phyloP scores from a whole-genome alignment of 169 alveolate species.

The Eimeria praecox region DNA sequence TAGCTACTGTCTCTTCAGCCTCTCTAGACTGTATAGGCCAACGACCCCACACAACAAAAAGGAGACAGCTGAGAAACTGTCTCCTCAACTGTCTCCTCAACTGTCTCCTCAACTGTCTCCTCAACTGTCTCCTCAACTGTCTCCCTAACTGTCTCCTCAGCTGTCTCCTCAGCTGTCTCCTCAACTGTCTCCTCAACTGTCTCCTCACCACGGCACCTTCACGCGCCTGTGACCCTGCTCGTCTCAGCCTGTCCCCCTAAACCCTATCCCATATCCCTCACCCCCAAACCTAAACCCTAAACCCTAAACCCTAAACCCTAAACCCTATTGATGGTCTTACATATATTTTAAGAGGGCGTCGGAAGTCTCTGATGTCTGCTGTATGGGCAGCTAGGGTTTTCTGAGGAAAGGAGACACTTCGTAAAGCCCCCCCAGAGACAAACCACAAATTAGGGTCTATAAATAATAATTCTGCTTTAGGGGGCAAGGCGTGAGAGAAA shows the following conservation, averaged over 20 bases:
- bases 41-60: too few species aligned
- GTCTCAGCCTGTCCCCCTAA: too few species aligned
- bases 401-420: constrained; percentile 23
- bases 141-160: too few species aligned
- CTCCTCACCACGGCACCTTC: too few species aligned
- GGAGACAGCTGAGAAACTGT: too few species aligned
- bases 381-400: not conserved
- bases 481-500: constrained; percentile 39
- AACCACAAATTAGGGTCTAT: not conserved
- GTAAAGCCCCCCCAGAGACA: constrained; percentile 6
- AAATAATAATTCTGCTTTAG: constrained; percentile 2
- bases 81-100: not conserved
- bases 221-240: too few species aligned
- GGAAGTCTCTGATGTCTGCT: constrained; percentile 17
- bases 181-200: too few species aligned
- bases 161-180: too few species aligned
- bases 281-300: not conserved
- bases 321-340: not conserved
- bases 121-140: too few species aligned
- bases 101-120: too few species aligned
- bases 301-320: not conserved
- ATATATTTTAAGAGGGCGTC: constrained; percentile 14
- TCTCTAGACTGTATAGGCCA: too few species aligned
- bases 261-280: not conserved
- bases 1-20: not conserved